A percentile compares a stretch with the other conserved stretches of the same genome.
Conservation (phyloP, 352 stramenopile genomes). For the Phytophthora quininea region DNA sequence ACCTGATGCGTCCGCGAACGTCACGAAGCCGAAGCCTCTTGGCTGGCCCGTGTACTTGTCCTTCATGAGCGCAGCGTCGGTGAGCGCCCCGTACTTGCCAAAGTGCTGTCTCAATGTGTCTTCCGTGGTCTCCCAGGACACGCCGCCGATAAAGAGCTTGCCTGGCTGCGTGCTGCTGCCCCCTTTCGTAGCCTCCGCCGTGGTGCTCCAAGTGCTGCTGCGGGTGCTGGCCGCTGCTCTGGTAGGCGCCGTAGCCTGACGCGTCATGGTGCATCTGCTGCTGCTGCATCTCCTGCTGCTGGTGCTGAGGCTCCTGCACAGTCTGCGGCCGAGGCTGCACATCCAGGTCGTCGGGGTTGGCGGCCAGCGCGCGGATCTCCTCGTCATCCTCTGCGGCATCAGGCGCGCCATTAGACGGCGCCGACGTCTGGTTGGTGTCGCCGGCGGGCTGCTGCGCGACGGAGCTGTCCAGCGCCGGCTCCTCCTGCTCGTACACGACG, state of each 20-base stretch:
- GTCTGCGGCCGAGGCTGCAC: background rate
- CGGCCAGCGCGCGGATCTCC: slow-evolving; percentile 67
- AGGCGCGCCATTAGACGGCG: background rate
- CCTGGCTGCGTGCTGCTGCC: slow-evolving; percentile 46
- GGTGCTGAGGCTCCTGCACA: slow-evolving; percentile 4
- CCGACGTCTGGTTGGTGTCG: slow-evolving; percentile 12
- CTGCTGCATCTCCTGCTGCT: slow-evolving; percentile 12
- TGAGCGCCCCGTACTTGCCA: slow-evolving; percentile 87
- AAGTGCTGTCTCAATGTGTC: slow-evolving; percentile 90
- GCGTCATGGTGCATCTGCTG: slow-evolving; percentile 26
- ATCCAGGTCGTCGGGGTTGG: slow-evolving; percentile 59
- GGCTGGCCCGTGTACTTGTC: slow-evolving; percentile 93
- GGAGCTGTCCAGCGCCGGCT: slow-evolving; percentile 40
- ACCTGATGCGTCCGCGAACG: slow-evolving; percentile 91
- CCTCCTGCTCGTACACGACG: slow-evolving; percentile 82
- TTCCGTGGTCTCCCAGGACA: slow-evolving; percentile 94
- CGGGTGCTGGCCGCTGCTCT: slow-evolving; percentile 46
- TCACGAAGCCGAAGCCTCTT: slow-evolving; percentile 93
- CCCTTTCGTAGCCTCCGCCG: slow-evolving; percentile 34
- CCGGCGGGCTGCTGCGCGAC: slow-evolving; percentile 13
- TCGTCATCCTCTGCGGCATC: slow-evolving; percentile 63
- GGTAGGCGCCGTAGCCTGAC: slow-evolving; percentile 34
- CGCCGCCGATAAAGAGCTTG: slow-evolving; percentile 93
- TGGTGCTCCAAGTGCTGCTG: slow-evolving; percentile 54
- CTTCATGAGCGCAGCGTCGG: slow-evolving; percentile 91